Percentiles rank a stretch among this genome's conserved stretches.
These are phyloP conservation scores for Elsinoe arachidis DNA, from an alignment of 2,329 filamentous ascomycete species.

Conservation along the genomic window DNA sequence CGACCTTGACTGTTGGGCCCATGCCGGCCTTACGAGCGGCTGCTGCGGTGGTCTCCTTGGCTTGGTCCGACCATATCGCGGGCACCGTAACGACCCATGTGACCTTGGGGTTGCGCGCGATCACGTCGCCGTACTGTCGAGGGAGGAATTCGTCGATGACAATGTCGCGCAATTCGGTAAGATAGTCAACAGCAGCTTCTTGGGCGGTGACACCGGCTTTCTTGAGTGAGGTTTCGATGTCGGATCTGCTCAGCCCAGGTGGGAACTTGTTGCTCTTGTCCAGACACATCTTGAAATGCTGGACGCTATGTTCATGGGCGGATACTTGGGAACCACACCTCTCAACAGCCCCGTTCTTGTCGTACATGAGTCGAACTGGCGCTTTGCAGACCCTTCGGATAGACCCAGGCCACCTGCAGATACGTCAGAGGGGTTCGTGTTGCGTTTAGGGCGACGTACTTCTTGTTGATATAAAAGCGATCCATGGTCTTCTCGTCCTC, in stretches of 20 bases:
- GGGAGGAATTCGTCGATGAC: slow-evolving; percentile 64
- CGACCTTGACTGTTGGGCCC: slow-evolving; percentile 67
- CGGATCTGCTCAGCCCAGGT: slow-evolving; percentile 68
- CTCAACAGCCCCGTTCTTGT: slow-evolving; percentile 37
- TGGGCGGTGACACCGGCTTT: slow-evolving; percentile 67
- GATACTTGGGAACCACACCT: slow-evolving; percentile 74
- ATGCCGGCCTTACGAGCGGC: slow-evolving; percentile 72
- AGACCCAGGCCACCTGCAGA: slow-evolving; percentile 59
- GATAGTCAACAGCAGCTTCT: slow-evolving; percentile 71
- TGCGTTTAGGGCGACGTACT: not conserved
- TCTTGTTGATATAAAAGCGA: slow-evolving; percentile 59
- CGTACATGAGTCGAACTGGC: slow-evolving; percentile 62
- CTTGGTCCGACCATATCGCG: slow-evolving; percentile 75
- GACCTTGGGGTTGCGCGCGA: slow-evolving; percentile 52
- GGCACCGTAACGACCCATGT: slow-evolving; percentile 76
- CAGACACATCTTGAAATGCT: slow-evolving; percentile 77
- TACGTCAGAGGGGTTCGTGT: not conserved
- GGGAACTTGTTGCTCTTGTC: slow-evolving; percentile 73
- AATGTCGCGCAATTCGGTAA: slow-evolving; percentile 66
- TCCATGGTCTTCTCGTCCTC: slow-evolving; percentile 61
- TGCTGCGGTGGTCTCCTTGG: slow-evolving; percentile 73
- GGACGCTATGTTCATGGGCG: slow-evolving; percentile 64
- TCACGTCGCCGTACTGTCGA: slow-evolving; percentile 46
- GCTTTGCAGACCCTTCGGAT: slow-evolving; percentile 85
- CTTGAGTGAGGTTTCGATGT: slow-evolving; percentile 60